Evolutionary conservation across 352 stramenopile genomes (phyloP).

Genomic region (Globisporangium recalcitrans): DNA sequence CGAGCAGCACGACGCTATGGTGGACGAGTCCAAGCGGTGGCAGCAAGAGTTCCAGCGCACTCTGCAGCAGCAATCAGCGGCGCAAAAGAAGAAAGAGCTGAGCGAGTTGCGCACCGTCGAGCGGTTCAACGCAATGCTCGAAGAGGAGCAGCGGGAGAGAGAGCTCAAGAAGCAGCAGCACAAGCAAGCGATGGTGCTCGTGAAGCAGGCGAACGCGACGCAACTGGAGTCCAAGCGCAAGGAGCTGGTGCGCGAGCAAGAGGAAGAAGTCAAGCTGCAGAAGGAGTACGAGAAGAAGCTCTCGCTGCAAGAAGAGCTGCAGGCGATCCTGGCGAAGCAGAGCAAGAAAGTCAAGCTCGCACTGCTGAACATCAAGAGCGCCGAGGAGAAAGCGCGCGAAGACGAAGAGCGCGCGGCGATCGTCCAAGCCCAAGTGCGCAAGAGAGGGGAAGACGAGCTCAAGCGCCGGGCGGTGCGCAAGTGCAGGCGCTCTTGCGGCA

Average conservation of each 20-base stretch:
- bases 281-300: slow-evolving; percentile 47
- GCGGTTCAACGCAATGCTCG: slow-evolving; percentile 35
- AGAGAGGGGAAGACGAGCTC: slow-evolving; percentile 33
- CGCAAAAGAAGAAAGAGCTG: slow-evolving; percentile 34
- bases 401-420: slow-evolving; percentile 42
- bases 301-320: slow-evolving; percentile 45
- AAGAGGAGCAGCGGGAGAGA: slow-evolving; percentile 40
- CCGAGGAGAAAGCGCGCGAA: slow-evolving; percentile 50
- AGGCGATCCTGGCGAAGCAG: slow-evolving; percentile 45
- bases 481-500: slow-evolving; percentile 38
- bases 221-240: slow-evolving; percentile 49
- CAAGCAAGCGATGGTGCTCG: slow-evolving; percentile 35
- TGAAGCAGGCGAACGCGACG: slow-evolving; percentile 46
- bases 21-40: slow-evolving; percentile 35
- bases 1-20: slow-evolving; percentile 25
- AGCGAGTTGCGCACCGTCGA: slow-evolving; percentile 41
- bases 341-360: slow-evolving; percentile 51
- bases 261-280: slow-evolving; percentile 39
- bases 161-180: slow-evolving; percentile 40
- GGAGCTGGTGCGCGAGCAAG: slow-evolving; percentile 30
- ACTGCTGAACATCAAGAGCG: slow-evolving; percentile 53
- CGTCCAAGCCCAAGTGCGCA: slow-evolving; percentile 36
- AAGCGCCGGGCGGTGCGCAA: slow-evolving; percentile 28
- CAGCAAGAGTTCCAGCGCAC: slow-evolving; percentile 37
- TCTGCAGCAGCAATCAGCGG: slow-evolving; percentile 29